A percentile compares a stretch with the other conserved stretches of the same genome.
phyloP scores from a whole-genome alignment of 2,329 filamentous ascomycete species.

The Penicillium sp. region DNA sequence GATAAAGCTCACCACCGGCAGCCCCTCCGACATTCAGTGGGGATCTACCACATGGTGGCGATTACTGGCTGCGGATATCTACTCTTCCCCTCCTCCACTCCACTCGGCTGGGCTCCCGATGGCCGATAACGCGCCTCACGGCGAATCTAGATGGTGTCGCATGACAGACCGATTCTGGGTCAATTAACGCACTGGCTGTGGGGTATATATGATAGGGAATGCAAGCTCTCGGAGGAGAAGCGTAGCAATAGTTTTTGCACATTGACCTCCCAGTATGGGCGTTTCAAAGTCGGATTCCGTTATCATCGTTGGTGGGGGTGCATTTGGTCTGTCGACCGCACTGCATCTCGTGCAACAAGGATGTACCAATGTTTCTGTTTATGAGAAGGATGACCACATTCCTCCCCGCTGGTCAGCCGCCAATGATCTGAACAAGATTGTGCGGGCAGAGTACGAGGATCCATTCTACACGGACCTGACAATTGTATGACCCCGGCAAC shows the following conservation, averaged over 20 bases:
- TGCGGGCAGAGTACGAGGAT: conserved; percentile 63
- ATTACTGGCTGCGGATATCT: background rate
- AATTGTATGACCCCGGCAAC: conserved; percentile 42
- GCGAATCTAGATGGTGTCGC: conserved; percentile 9
- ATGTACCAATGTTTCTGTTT: conserved; percentile 53
- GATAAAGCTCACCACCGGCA: conserved; percentile 2
- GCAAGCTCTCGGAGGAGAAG: background rate
- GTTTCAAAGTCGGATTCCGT: conserved; percentile 28
- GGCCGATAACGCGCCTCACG: conserved; percentile 2
- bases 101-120: conserved; percentile 22
- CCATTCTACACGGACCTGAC: conserved; percentile 60
- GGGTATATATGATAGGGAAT: conserved; percentile 17
- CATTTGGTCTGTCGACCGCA: conserved; percentile 57
- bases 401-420: conserved; percentile 59
- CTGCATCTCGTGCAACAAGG: conserved; percentile 51
- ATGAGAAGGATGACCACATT: conserved; percentile 50
- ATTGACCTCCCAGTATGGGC: conserved; percentile 15
- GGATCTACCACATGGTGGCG: background rate
- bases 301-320: conserved; percentile 51
- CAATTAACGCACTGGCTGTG: conserved; percentile 4
- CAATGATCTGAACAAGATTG: conserved; percentile 66
- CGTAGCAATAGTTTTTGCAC: background rate
- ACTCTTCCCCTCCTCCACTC: conserved; percentile 7
- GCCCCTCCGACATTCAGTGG: conserved; percentile 2
- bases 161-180: conserved; percentile 10